Base-by-base conservation (phyloP, 2,329 filamentous ascomycete species). In the Hymenotorrendiella dingleyae region DNA sequence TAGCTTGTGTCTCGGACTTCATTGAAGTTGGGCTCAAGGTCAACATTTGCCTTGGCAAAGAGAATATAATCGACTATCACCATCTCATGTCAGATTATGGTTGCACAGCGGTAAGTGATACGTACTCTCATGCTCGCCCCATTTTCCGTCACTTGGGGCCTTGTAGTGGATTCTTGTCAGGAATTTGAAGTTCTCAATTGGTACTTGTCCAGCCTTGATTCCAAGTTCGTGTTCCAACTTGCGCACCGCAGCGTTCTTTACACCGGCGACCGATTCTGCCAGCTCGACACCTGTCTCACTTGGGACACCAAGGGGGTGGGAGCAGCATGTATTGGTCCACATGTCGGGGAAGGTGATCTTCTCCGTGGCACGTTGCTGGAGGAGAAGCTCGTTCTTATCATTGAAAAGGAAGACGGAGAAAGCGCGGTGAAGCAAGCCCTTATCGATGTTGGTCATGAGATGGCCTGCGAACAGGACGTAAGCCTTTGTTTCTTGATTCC, bases 291-390 rank as follows among this genome's bases (percentile, higher is more conserved):
- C 93, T 20, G 88, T 94, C 78, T 98, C 93, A 52, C 84, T 84
- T 7, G 93, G 86, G 54, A 96, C 85, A 42, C 87, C 86, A 48
- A 98, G 76, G 4, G 93, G 93, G 67, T 98, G 93, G 28, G 93
- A 98, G 74, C 93, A 98, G 76, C 93, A 98, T 23, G 93, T 98
- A 70, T 98, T 98, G 52, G 93, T 98, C 93, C 93, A 98, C 84
- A 96, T 90, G 64, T 95, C 88, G 36, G 93, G 91, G 70, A 98
- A 98, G 6, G 93, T 98, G 62, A 98, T 98, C 74, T 98, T 98
- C 71, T 97, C 91, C 29, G 82, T 72, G 21, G 93, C 93, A 54
- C 93, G 86, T 72, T 97, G 93, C 70, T 98, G 93, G 39, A 98
- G 80, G 33, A 98, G 84, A 47, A 97, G 74, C 58, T 89, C 84